Conservation (phyloP, 768 basidiomycete species). For the Suillus paluster region DNA sequence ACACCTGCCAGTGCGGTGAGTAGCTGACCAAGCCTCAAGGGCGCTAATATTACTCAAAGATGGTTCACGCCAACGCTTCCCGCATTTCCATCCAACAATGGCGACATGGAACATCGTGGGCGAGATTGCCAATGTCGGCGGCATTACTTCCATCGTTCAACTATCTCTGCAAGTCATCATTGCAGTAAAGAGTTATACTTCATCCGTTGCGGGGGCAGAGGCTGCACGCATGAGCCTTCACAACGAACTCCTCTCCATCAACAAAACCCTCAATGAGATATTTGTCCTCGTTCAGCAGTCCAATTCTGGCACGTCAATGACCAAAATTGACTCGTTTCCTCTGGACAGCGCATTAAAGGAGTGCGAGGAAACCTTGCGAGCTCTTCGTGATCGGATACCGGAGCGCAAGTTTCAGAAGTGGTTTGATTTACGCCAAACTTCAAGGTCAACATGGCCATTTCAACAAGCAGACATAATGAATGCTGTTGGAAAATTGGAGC, state of each 20-base stretch:
- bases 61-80: neutral
- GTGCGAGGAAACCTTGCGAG: neutral
- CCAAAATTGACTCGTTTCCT: neutral
- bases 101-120: neutral
- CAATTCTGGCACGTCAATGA: neutral
- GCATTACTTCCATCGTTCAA: neutral
- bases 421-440: no score
- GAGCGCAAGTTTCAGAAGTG: neutral
- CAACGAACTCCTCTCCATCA: neutral
- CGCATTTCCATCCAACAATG: neutral
- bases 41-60: no score
- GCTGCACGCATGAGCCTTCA: neutral
- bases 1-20: no score
- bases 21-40: no score
- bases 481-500: neutral
- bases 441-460: neutral
- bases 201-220: neutral
- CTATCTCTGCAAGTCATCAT: neutral
- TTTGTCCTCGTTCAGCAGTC: neutral
- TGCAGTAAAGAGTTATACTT: constrained; percentile 2
- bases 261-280: neutral
- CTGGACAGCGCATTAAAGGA: neutral
- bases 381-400: neutral
- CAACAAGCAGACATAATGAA: neutral
- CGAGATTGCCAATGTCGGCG: neutral